phyloP scores from a whole-genome alignment of 768 basidiomycete species.

The Pholiota molesta region DNA sequence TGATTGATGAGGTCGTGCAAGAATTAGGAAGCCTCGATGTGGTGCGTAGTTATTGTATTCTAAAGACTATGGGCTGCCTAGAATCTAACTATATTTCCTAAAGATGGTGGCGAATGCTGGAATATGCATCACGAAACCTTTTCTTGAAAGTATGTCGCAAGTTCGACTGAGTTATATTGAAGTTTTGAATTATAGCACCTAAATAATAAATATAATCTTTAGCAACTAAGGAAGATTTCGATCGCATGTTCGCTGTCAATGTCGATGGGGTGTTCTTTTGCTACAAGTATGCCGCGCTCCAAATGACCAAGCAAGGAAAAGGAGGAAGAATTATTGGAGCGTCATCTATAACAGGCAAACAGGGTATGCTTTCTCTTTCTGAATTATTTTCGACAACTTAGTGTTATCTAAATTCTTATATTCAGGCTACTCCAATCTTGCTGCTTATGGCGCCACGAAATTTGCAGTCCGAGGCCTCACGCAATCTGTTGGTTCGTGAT shows the following conservation, averaged over 20 bases:
- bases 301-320: conserved; percentile 46
- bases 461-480: conserved; percentile 42
- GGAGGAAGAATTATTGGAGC: conserved; percentile 50
- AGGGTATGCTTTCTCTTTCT: conserved; percentile 29
- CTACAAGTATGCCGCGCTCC: conserved; percentile 42
- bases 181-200: too few species aligned
- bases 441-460: conserved; percentile 35
- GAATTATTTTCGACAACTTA: too few species aligned
- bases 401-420: neutral
- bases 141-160: conserved; percentile 27
- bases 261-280: conserved; percentile 40
- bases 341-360: conserved; percentile 40
- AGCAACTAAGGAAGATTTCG: conserved; percentile 35
- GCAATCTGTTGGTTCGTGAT: conserved; percentile 34
- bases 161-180: neutral
- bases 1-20: conserved; percentile 36
- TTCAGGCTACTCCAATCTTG: conserved; percentile 1
- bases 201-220: neutral
- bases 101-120: conserved; percentile 54
- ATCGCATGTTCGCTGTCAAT: conserved; percentile 36
- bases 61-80: neutral
- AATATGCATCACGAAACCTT: conserved; percentile 23
- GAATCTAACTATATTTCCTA: neutral
- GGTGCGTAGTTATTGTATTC: conserved; percentile 30
- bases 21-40: conserved; percentile 50